Conservation (phyloP, 257 asterid species). For the Solanum phureja region DNA sequence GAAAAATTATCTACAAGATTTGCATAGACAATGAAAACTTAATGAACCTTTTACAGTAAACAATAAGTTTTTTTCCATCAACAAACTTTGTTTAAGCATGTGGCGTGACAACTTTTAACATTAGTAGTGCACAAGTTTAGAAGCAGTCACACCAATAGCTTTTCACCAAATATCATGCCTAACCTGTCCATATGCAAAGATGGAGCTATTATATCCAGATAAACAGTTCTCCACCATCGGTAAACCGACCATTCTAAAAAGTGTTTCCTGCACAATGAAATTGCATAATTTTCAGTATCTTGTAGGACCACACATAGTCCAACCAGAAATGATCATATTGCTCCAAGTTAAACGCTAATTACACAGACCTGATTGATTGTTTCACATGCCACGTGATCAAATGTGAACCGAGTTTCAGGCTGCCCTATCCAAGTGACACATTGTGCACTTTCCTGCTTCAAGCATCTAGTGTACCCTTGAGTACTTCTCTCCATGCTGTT, state of each 20-base stretch:
- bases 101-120: background rate
- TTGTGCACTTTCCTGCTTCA: slow-evolving; percentile 88
- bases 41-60: background rate
- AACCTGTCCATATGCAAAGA: slow-evolving; percentile 99
- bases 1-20: background rate
- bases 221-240: slow-evolving; percentile 98
- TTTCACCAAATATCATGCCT: background rate
- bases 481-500: slow-evolving; percentile 61
- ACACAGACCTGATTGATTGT: slow-evolving; percentile 64
- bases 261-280: slow-evolving; percentile 63
- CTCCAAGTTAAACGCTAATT: background rate
- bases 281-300: background rate
- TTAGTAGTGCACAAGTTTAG: background rate
- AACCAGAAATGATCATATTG: background rate
- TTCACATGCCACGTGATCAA: slow-evolving; percentile 96
- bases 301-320: background rate
- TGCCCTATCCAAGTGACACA: slow-evolving; percentile 90
- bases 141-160: background rate
- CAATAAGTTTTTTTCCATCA: background rate
- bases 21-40: background rate
- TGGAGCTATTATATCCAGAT: slow-evolving; percentile 95
- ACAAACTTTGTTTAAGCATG: background rate
- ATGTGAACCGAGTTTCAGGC: slow-evolving; percentile 84
- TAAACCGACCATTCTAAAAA: slow-evolving; percentile 87
- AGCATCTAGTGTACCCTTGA: slow-evolving; percentile 62